phyloP scores from a whole-genome alignment of 2,329 filamentous ascomycete species.

The Aspergillus ustus region DNA sequence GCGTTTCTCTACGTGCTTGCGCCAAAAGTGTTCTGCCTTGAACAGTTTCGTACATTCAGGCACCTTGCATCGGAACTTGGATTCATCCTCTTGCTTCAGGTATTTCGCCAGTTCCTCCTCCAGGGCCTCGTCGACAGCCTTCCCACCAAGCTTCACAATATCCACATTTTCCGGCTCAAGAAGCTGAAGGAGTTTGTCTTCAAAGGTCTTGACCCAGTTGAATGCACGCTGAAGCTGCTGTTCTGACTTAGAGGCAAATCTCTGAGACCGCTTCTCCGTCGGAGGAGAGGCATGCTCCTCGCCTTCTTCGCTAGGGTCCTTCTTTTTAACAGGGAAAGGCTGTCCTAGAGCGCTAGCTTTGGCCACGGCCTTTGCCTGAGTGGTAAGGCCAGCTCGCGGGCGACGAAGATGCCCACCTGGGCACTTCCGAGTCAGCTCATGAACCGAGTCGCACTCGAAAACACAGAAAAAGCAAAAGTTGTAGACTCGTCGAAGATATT shows the following conservation, averaged over 20 bases:
- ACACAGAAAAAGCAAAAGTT: conserved; percentile 99
- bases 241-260: conserved; percentile 74
- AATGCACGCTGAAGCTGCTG: conserved; percentile 92
- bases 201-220: conserved; percentile 99
- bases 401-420: conserved; percentile 95
- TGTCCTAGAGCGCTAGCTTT: conserved; percentile 81
- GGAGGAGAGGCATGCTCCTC: conserved; percentile 68
- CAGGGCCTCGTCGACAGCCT: conserved; percentile 80
- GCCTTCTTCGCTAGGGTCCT: conserved; percentile 65
- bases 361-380: conserved; percentile 81
- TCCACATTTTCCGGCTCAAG: conserved; percentile 88
- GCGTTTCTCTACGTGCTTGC: conserved; percentile 96
- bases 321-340: conserved; percentile 82
- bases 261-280: conserved; percentile 74
- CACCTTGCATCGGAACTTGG: conserved; percentile 95
- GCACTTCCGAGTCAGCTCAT: conserved; percentile 94
- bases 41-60: conserved; percentile 96
- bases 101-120: conserved; percentile 84
- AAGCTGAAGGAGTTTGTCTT: conserved; percentile 93
- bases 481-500: conserved; percentile 94
- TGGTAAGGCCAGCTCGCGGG: conserved; percentile 82
- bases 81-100: conserved; percentile 96
- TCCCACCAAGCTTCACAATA: conserved; percentile 87
- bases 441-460: conserved; percentile 95
- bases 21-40: conserved; percentile 97